These are phyloP conservation scores for Discostella pseudostelligera DNA, from an alignment of 108 stramenopile species.

Conservation along the genomic window DNA sequence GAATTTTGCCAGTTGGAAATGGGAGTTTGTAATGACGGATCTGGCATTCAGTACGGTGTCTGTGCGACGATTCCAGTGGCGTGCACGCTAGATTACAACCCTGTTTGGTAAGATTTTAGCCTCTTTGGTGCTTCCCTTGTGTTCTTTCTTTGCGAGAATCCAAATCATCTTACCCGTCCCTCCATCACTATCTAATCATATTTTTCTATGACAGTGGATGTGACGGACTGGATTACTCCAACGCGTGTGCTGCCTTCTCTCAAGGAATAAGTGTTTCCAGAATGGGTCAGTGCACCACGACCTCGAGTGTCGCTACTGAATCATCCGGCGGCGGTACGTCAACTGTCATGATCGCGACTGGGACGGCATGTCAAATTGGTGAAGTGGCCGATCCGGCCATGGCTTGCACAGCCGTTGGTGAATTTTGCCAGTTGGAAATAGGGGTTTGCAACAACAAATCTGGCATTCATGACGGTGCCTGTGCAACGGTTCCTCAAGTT, in stretches of 20 bases:
- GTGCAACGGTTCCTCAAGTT: background rate
- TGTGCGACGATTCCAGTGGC: background rate
- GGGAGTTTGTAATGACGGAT: background rate
- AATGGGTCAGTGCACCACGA: slow-evolving; percentile 1
- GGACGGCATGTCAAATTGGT: background rate
- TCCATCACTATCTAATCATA: background rate
- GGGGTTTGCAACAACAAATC: slow-evolving; percentile 2
- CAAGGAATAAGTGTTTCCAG: background rate
- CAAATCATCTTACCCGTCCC: background rate
- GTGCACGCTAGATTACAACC: slow-evolving; percentile 1
- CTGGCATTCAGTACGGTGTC: background rate
- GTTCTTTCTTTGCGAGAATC: background rate
- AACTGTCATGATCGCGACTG: no score
- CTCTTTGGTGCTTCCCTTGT: background rate
- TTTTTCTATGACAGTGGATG: background rate
- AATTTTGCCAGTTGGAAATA: slow-evolving; percentile 7
- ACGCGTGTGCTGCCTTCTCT: background rate
- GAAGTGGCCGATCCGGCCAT: background rate
- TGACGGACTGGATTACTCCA: slow-evolving; percentile 3
- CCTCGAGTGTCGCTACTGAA: background rate
- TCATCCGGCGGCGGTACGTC: background rate
- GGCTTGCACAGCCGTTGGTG: background rate
- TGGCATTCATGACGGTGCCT: background rate
- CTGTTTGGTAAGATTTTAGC: slow-evolving; percentile 4
- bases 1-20: slow-evolving; percentile 8